Conservation (phyloP, 2,329 filamentous ascomycete genomes). For the Phialophora macrospora region DNA sequence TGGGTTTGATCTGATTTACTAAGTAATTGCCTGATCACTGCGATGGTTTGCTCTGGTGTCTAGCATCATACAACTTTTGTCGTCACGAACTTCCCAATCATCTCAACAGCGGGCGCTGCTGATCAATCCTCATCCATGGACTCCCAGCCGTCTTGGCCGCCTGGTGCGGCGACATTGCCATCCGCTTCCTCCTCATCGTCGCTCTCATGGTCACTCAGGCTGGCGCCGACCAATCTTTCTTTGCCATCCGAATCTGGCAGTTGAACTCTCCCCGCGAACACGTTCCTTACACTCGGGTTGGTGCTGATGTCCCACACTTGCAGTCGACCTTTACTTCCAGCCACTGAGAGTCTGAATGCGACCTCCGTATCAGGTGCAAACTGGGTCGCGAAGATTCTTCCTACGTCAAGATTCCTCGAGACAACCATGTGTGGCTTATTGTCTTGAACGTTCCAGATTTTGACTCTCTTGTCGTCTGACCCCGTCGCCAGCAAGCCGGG, state of each 20-base stretch:
- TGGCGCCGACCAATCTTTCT: slow-evolving; percentile 78
- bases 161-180: slow-evolving; percentile 44
- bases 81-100: neutral
- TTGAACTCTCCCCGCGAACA: slow-evolving; percentile 76
- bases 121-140: slow-evolving; percentile 59
- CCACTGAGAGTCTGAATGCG: slow-evolving; percentile 88
- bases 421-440: slow-evolving; percentile 88
- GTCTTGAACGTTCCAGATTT: slow-evolving; percentile 89
- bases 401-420: slow-evolving; percentile 87
- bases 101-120: neutral
- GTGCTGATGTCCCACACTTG: slow-evolving; percentile 98
- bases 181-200: slow-evolving; percentile 65
- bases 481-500: slow-evolving; percentile 93
- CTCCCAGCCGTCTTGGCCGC: slow-evolving; percentile 57
- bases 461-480: slow-evolving; percentile 91
- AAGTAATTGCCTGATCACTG: neutral
- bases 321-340: slow-evolving; percentile 89
- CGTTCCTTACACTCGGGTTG: slow-evolving; percentile 80
- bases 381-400: slow-evolving; percentile 87
- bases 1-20: neutral
- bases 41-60: neutral
- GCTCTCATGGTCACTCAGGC: slow-evolving; percentile 64
- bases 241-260: slow-evolving; percentile 62
- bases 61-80: neutral
- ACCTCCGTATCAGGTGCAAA: slow-evolving; percentile 92